Base-by-base conservation (phyloP, 2,329 filamentous ascomycete species). In the Talaromyces sp. region DNA sequence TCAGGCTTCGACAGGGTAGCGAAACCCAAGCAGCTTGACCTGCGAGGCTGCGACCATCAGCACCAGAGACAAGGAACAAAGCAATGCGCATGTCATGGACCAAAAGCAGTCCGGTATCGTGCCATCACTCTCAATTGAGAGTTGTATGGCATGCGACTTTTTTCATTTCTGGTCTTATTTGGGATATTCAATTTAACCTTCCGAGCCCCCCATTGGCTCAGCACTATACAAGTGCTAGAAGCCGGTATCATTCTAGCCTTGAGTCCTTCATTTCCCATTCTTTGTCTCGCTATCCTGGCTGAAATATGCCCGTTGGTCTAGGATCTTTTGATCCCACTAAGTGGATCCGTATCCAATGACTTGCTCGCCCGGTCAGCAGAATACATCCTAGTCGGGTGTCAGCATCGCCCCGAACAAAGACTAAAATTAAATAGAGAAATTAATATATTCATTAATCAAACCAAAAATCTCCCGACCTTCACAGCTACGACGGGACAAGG, bases 301-400 rank as follows among this genome's bases (percentile, higher is more conserved):
- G 46, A 20, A 32, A 56, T 51, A 61, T 61, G 61, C 44, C 53
- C 42, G 59, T 55, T 57, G 52, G 32, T 56, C 61, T 55, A 55
- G 61, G 60, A 61, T 61, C 54, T 55, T 47, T 43, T 20, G 39
- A 57, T 52, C 47, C 40, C 44, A 30, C 39, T 17, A 30, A 20
- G 49, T 50, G 35, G 46, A 42, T 46, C 42, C 29, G 39, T 32
- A 22, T 45, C 37, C 46, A 48, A 49, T 49, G 46, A 22, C 46
- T 42, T n/a, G n/a, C 35, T 19, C 16, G 36, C 36, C 33, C 20
- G 14, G 47, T 33, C 30, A 39, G 41, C 13, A 30, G 33, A 32
- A 51, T 36, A 32, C n/a, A 47, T 8, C 40, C 45, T 46, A 29
- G 46, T 37, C 40, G 32, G 36, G 42, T 19, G 35, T 39, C 27